Percentiles rank a stretch among this genome's conserved stretches.
Conservation (phyloP, 2,329 filamentous ascomycete species). For the Penicillium sp. region DNA sequence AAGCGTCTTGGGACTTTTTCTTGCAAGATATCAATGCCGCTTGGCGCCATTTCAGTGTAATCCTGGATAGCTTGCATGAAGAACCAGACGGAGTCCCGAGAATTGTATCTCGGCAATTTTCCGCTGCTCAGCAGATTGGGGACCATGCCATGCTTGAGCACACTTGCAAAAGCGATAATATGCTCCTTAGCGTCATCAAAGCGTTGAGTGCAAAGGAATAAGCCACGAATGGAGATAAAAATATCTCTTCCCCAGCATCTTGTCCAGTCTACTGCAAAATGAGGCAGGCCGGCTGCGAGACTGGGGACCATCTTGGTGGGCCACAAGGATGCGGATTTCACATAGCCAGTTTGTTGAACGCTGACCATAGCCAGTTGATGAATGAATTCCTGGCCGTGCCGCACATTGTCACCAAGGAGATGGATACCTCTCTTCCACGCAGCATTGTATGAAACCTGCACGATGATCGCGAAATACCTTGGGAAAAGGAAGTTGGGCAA, state of each 20-base stretch:
- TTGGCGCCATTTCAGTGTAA: slow-evolving; percentile 76
- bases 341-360: slow-evolving; percentile 82
- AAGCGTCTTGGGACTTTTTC: slow-evolving; percentile 80
- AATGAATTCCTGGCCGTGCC: slow-evolving; percentile 80
- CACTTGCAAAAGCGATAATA: slow-evolving; percentile 89
- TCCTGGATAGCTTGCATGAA: slow-evolving; percentile 95
- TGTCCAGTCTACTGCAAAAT: slow-evolving; percentile 92
- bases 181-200: slow-evolving; percentile 89
- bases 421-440: slow-evolving; percentile 74
- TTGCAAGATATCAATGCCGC: slow-evolving; percentile 70
- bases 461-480: slow-evolving; percentile 85
- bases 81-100: slow-evolving; percentile 96
- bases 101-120: slow-evolving; percentile 86
- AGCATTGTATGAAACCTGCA: slow-evolving; percentile 83
- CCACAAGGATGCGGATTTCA: slow-evolving; percentile 88
- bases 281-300: slow-evolving; percentile 86
- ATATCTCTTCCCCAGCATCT: slow-evolving; percentile 97
- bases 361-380: slow-evolving; percentile 88
- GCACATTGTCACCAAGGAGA: slow-evolving; percentile 74
- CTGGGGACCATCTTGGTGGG: slow-evolving; percentile 80
- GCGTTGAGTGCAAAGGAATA: slow-evolving; percentile 87
- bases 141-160: slow-evolving; percentile 97
- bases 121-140: slow-evolving; percentile 89
- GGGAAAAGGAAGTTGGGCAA: slow-evolving; percentile 88
- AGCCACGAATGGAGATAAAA: slow-evolving; percentile 88